Evolutionary conservation across 2,329 filamentous ascomycete genomes (phyloP).

Genomic region (Fusarium ambrosium): DNA sequence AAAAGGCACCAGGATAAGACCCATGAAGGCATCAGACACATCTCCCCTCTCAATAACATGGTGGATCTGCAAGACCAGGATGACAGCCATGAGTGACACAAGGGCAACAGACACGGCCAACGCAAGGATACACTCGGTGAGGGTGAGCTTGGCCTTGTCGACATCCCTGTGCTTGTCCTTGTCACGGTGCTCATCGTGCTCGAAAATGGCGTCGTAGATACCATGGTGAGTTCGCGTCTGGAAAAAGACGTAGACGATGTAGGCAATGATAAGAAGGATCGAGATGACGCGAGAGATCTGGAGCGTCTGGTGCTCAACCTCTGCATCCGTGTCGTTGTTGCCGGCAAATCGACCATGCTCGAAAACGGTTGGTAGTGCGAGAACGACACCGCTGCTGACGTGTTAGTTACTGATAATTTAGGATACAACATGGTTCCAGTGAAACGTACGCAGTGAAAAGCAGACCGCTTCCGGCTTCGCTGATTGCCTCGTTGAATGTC

Average conservation of each 20-base stretch:
- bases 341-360: constrained; percentile 58
- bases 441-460: constrained; percentile 80
- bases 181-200: constrained; percentile 77
- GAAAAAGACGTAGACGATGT: constrained; percentile 76
- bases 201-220: constrained; percentile 81
- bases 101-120: constrained; percentile 74
- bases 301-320: constrained; percentile 67
- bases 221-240: constrained; percentile 83
- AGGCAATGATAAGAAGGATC: constrained; percentile 78
- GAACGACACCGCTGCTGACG: constrained; percentile 50
- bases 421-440: constrained; percentile 5
- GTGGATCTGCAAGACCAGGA: constrained; percentile 80
- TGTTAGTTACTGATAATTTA: constrained; percentile 49
- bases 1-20: constrained; percentile 83
- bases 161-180: constrained; percentile 72
- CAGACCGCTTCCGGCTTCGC: constrained; percentile 83
- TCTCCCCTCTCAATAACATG: constrained; percentile 62
- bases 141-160: constrained; percentile 76
- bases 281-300: constrained; percentile 79
- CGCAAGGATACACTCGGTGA: constrained; percentile 79
- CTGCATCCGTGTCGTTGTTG: constrained; percentile 40
- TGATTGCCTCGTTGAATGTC: constrained; percentile 80
- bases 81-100: constrained; percentile 80
- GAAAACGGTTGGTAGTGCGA: constrained; percentile 68
- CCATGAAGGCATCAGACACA: constrained; percentile 68